Percentiles rank a stretch among this genome's conserved stretches.
Conservation (phyloP, 169 alveolate species). For the Eimeria necatrix region DNA sequence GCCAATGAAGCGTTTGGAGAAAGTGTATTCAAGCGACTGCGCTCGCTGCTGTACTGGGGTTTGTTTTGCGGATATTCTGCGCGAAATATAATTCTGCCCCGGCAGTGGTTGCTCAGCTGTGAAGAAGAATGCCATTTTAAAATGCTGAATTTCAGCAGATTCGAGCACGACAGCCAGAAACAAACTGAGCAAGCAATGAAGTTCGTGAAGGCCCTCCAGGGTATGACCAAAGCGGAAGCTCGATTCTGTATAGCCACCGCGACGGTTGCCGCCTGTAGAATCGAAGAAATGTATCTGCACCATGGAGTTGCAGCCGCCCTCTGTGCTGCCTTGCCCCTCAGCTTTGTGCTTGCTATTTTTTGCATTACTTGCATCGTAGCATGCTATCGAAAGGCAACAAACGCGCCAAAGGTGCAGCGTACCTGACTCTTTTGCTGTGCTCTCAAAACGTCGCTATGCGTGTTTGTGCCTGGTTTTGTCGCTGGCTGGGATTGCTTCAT, state of each 20-base stretch:
- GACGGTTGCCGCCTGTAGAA: conserved; percentile 12
- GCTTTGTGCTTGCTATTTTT: background rate
- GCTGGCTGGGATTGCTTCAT: too few relatives aligned
- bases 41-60: conserved; percentile 40
- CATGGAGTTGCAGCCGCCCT: conserved; percentile 17
- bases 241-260: background rate
- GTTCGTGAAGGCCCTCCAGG: background rate
- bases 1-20: background rate
- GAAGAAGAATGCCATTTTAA: background rate
- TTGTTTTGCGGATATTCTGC: conserved; percentile 23
- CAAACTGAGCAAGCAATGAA: background rate
- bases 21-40: background rate
- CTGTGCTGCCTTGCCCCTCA: conserved; percentile 38
- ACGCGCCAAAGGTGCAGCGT: conserved; percentile 6
- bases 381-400: conserved; percentile 16
- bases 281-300: background rate
- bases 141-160: background rate
- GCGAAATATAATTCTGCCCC: background rate
- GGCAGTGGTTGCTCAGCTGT: background rate
- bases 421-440: background rate
- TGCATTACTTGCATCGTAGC: conserved; percentile 1
- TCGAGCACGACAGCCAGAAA: background rate
- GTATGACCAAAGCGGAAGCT: background rate
- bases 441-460: too few relatives aligned
- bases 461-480: too few relatives aligned